A percentile compares a stretch with the other conserved stretches of the same genome.
phyloP scores from a whole-genome alignment of 2,329 filamentous ascomycete genomes.

The Cadophora luteo-olivacea region DNA sequence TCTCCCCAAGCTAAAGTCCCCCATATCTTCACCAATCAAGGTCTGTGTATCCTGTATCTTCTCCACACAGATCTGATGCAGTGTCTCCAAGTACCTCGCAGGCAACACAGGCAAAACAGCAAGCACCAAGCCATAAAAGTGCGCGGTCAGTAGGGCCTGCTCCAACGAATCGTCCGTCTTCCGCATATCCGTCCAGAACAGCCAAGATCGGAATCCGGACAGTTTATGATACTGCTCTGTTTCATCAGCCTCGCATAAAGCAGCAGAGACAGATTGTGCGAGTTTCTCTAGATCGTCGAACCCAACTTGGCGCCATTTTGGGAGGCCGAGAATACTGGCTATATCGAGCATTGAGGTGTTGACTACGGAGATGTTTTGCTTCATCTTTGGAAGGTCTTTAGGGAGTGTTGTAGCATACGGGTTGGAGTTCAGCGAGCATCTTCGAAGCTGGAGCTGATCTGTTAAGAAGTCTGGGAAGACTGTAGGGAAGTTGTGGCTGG shows the following conservation, averaged over 20 bases:
- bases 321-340: slow-evolving; percentile 2
- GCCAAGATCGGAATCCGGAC: slow-evolving; percentile 31
- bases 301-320: slow-evolving; percentile 25
- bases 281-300: slow-evolving; percentile 30
- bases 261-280: slow-evolving; percentile 12
- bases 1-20: neutral
- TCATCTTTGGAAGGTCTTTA: slow-evolving; percentile 7
- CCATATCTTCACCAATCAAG: neutral
- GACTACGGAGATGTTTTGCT: slow-evolving; percentile 14
- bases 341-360: slow-evolving; percentile 12
- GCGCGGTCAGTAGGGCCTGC: slow-evolving; percentile 19
- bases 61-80: slow-evolving; percentile 13
- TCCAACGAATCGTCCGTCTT: slow-evolving; percentile 8
- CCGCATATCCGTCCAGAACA: slow-evolving; percentile 36
- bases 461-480: slow-evolving; percentile 24
- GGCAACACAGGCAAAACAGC: slow-evolving; percentile 31
- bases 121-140: slow-evolving; percentile 30
- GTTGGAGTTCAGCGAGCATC: slow-evolving; percentile 14
- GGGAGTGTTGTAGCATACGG: neutral
- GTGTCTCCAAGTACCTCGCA: slow-evolving; percentile 21
- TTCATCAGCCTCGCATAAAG: slow-evolving; percentile 17
- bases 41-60: slow-evolving; percentile 20
- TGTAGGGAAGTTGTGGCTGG: slow-evolving; percentile 11
- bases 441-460: slow-evolving; percentile 21
- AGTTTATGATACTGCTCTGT: slow-evolving; percentile 27